A percentile compares a stretch with the other conserved stretches of the same genome.
Evolutionary conservation across 176 grass and related monocot genomes (phyloP).

Genomic region (Oryza brachyantha): DNA sequence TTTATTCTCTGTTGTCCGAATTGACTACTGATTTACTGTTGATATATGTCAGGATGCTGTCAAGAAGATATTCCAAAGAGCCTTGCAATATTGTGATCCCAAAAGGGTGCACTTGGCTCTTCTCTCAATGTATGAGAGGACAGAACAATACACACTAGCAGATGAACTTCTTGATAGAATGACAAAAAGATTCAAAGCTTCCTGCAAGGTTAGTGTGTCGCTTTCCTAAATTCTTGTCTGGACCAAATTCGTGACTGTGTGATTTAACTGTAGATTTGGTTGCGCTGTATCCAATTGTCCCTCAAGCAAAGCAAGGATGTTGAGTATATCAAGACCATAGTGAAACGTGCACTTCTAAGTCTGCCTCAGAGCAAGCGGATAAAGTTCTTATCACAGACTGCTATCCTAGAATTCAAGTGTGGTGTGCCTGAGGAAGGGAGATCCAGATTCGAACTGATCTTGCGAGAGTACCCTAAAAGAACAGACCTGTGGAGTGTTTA

Average conservation of each 20-base stretch:
- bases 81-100: conserved; percentile 85
- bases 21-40: conserved; percentile 27
- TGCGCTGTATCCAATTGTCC: conserved; percentile 58
- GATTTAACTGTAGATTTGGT: conserved; percentile 70
- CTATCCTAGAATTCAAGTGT: conserved; percentile 88
- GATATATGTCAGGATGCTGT: conserved; percentile 67
- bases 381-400: conserved; percentile 75
- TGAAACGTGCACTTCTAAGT: conserved; percentile 85
- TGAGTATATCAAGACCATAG: conserved; percentile 52
- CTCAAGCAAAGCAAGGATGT: conserved; percentile 67
- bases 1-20: conserved; percentile 1
- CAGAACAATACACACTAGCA: conserved; percentile 58
- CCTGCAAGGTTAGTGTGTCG: conserved; percentile 69
- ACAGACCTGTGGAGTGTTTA: conserved; percentile 97
- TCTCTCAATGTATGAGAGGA: conserved; percentile 86
- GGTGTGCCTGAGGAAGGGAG: conserved; percentile 76
- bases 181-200: conserved; percentile 90
- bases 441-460: conserved; percentile 87
- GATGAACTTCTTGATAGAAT: conserved; percentile 90
- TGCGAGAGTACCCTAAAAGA: conserved; percentile 89
- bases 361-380: conserved; percentile 76
- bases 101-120: conserved; percentile 85
- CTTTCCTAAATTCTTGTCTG: conserved; percentile 1
- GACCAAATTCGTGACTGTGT: conserved; percentile 20
- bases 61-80: conserved; percentile 85